Evolutionary conservation across 2,329 filamentous ascomycete genomes (phyloP), one percentile per base, ranked within the genome.

Genomic region (Lasiodiplodia gonubiensis): DNA sequence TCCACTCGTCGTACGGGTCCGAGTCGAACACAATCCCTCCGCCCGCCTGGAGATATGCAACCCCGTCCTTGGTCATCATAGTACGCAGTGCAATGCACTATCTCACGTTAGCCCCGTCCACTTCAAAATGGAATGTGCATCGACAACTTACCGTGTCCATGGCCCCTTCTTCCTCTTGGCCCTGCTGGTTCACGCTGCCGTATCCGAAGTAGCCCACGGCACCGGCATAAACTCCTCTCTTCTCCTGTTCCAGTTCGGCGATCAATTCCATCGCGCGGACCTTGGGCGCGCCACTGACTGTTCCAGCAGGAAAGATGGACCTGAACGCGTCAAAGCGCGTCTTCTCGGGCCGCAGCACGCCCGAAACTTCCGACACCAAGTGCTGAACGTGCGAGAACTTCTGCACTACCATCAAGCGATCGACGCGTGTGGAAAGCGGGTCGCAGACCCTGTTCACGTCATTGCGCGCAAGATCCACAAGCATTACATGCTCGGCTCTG

Each of bases 201-300:
- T 97, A 98, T 11, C 94, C 94, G 79, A 97, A 99, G 82, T 97
- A 99, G 2, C 95, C 95, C 0, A 97, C 94, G 0, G 95, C 95
- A 33, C 95, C 95, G 10, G 95, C 95, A 76, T 99, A 99, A 48
- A 98, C 89, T 49, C 95, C 94, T 66, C 95, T 86, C 85, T 97
- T 97, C 85, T 99, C 95, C 71, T 87, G 84, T 81, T 99, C 95
- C 55, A 98, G 83, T 82, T 98, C 94, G 55, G 92, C 93, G 74
- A 99, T 99, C 69, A 99, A 84, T 81, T 97, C 92, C 95, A 99
- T 99, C 2, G 95, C 95, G 70, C 90, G 89, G 66, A 99, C 93
- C 82, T 99, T 99, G 68, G 95, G 95, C 4, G 95, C 94, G 4
- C 95, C 95, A 21, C 92, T 95, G 35, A 98, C 94, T 0, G 95